Conservation (phyloP, 2,329 filamentous ascomycete species). For the Aureobasidium sp. region DNA sequence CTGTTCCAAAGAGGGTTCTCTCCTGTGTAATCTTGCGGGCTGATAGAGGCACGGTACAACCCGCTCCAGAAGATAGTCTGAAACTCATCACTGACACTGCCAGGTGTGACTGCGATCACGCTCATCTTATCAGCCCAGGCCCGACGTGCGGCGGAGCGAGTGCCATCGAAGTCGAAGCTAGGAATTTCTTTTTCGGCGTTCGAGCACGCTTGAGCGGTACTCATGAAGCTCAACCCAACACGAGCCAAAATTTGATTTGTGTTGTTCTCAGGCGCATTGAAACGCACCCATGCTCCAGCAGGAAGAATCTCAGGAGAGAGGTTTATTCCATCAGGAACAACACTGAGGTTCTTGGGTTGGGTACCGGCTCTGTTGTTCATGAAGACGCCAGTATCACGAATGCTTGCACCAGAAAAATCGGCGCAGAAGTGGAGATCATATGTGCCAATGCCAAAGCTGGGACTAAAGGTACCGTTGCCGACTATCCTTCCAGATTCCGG, state of each 20-base stretch:
- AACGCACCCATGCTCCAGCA: slow-evolving; percentile 34
- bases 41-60: slow-evolving; percentile 36
- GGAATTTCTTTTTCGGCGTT: slow-evolving; percentile 65
- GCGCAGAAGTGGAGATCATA: slow-evolving; percentile 54
- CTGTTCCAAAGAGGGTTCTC: slow-evolving; percentile 40
- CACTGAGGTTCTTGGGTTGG: slow-evolving; percentile 32
- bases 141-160: slow-evolving; percentile 34
- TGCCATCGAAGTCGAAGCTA: slow-evolving; percentile 52
- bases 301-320: slow-evolving; percentile 28
- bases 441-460: slow-evolving; percentile 53
- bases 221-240: slow-evolving; percentile 64
- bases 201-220: slow-evolving; percentile 54
- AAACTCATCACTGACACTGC: slow-evolving; percentile 29
- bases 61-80: slow-evolving; percentile 37
- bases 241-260: slow-evolving; percentile 49
- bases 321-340: slow-evolving; percentile 23
- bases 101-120: slow-evolving; percentile 29
- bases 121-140: slow-evolving; percentile 34
- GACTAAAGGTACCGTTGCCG: slow-evolving; percentile 50
- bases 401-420: slow-evolving; percentile 46
- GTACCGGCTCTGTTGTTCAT: slow-evolving; percentile 44
- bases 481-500: slow-evolving; percentile 45
- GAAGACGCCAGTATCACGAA: slow-evolving; percentile 52
- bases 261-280: slow-evolving; percentile 29
- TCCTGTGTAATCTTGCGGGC: slow-evolving; percentile 39